These are phyloP conservation scores for Cytospora paraplurivora DNA, from an alignment of 2,329 filamentous ascomycete genomes.

Conservation along the genomic window DNA sequence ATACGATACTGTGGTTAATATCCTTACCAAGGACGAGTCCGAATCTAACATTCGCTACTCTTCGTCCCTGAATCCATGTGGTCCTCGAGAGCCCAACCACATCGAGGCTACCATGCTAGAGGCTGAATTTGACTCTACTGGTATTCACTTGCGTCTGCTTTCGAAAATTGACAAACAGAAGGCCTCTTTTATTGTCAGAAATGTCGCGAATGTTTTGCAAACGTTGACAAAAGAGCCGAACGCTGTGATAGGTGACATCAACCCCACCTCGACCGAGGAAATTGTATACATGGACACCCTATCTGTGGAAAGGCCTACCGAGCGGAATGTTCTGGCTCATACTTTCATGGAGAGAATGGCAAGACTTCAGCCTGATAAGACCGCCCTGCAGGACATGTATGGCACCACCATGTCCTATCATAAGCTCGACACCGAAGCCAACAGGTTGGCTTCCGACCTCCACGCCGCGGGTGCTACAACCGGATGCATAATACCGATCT, in stretches of 20 bases:
- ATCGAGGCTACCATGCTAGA: background rate
- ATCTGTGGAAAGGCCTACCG: background rate
- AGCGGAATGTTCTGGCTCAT: background rate
- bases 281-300: background rate
- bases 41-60: background rate
- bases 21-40: background rate
- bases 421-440: conserved; percentile 4
- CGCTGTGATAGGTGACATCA: background rate
- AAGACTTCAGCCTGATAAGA: conserved; percentile 3
- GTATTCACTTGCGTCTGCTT: background rate
- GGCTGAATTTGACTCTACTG: background rate
- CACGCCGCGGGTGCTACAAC: background rate
- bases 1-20: background rate
- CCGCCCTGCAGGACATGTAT: background rate
- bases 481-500: conserved; percentile 19
- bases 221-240: background rate
- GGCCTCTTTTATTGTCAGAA: background rate
- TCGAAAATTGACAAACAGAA: background rate
- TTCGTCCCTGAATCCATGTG: background rate
- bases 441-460: conserved; percentile 16
- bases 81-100: background rate
- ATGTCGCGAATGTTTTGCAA: background rate
- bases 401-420: background rate
- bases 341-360: conserved; percentile 2
- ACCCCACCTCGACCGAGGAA: background rate